Evolutionary conservation across 768 basidiomycete species (phyloP).

Genomic region (Lactarius indigo): DNA sequence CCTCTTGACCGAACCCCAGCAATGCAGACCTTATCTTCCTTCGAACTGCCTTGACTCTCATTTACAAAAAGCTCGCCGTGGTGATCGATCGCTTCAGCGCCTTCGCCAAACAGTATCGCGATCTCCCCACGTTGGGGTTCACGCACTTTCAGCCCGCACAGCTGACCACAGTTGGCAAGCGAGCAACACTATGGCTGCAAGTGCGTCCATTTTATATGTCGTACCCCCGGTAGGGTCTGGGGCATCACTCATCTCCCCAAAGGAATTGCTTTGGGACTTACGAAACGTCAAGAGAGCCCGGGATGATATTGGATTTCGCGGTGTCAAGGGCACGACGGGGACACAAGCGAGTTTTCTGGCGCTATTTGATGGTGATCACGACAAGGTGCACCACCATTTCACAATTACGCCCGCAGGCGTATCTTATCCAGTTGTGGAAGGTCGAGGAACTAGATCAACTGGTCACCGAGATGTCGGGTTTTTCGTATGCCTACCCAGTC

Average conservation of each 20-base stretch:
- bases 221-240: background rate
- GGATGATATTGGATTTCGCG: slow-evolving; percentile 93
- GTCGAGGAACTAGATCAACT: slow-evolving; percentile 85
- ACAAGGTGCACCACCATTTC: slow-evolving; percentile 52
- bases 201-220: slow-evolving; percentile 34
- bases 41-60: slow-evolving; percentile 76
- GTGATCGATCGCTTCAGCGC: slow-evolving; percentile 83
- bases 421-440: slow-evolving; percentile 33
- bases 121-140: slow-evolving; percentile 91
- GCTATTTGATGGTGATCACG: slow-evolving; percentile 92
- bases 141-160: slow-evolving; percentile 99
- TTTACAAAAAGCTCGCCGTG: slow-evolving; percentile 83
- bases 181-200: slow-evolving; percentile 96
- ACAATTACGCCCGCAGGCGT: background rate
- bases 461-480: slow-evolving; percentile 89
- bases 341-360: slow-evolving; percentile 96
- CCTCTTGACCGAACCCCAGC: slow-evolving; percentile 39
- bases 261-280: slow-evolving; percentile 96
- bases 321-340: slow-evolving; percentile 99
- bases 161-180: slow-evolving; percentile 96
- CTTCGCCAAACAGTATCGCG: slow-evolving; percentile 84
- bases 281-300: slow-evolving; percentile 87
- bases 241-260: background rate
- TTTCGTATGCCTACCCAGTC: slow-evolving; percentile 93
- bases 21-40: slow-evolving; percentile 99